These are phyloP conservation scores for Ogataea zsoltii DNA, from an alignment of 805 yeast genomes.

Conservation along the genomic window DNA sequence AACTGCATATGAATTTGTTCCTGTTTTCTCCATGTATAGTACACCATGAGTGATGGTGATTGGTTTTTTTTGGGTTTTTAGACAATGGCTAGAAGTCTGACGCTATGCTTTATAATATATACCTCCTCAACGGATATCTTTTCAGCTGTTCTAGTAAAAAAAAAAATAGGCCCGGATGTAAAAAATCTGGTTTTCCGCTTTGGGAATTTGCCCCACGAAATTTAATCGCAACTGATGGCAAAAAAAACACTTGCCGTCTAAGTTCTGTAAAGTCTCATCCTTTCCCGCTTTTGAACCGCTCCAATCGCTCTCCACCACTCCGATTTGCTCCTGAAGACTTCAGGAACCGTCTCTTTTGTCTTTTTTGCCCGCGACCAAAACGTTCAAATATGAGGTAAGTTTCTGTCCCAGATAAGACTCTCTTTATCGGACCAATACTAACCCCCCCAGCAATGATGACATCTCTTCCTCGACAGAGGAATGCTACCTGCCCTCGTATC, in stretches of 20 bases:
- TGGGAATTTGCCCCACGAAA: not conserved
- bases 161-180: too few species aligned
- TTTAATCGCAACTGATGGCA: constrained; percentile 4
- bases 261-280: too few species aligned
- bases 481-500: constrained; percentile 26
- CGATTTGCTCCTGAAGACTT: too few species aligned
- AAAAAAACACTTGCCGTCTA: not conserved
- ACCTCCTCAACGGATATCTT: constrained; percentile 19
- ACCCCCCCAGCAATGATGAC: not conserved
- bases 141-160: not conserved
- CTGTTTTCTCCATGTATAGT: constrained; percentile 13
- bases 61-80: constrained; percentile 12
- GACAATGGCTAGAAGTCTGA: constrained; percentile 3
- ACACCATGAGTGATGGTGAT: constrained; percentile 8
- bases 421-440: not conserved
- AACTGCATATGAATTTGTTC: constrained; percentile 29
- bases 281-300: too few species aligned
- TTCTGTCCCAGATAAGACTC: not conserved
- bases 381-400: constrained; percentile 3
- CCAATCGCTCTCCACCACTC: not conserved
- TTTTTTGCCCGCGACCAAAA: too few species aligned
- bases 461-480: not conserved
- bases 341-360: too few species aligned
- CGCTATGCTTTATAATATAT: constrained; percentile 9
- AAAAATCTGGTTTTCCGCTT: too few species aligned